A percentile compares a stretch with the other conserved stretches of the same genome.
Conservation (phyloP, 2,329 filamentous ascomycete species). For the Amesomyces nigricolor region DNA sequence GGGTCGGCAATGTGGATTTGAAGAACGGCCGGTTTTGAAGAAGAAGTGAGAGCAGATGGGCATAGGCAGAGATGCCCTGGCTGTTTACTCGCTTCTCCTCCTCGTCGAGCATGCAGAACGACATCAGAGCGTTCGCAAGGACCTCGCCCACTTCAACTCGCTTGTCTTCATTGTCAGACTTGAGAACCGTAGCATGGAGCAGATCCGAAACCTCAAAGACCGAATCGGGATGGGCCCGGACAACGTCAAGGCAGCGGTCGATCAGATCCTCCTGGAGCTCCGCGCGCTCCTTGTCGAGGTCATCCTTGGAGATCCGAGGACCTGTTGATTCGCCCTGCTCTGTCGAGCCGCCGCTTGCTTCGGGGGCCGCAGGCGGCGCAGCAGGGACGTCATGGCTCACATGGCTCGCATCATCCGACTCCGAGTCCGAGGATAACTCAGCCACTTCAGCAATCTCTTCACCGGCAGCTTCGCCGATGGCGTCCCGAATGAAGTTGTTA, state of each 20-base stretch:
- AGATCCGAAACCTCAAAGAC: constrained; percentile 89
- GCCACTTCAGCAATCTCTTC: constrained; percentile 24
- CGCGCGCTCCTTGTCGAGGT: constrained; percentile 69
- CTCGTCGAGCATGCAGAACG: constrained; percentile 55
- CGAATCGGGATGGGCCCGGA: constrained; percentile 79
- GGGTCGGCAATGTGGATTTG: constrained; percentile 62
- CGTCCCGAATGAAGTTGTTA: constrained; percentile 27
- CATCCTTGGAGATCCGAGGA: constrained; percentile 59
- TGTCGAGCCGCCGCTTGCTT: constrained; percentile 22
- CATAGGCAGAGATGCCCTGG: constrained; percentile 72
- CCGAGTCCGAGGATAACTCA: constrained; percentile 24
- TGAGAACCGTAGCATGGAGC: constrained; percentile 64
- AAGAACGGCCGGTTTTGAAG: constrained; percentile 80
- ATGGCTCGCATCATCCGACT: constrained; percentile 27
- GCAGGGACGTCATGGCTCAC: constrained; percentile 24
- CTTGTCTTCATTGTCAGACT: constrained; percentile 50
- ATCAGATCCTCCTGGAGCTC: constrained; percentile 73
- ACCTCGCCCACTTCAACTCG: constrained; percentile 74
- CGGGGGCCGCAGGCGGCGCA: constrained; percentile 9
- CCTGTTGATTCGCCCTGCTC: constrained; percentile 26
- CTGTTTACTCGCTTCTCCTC: constrained; percentile 56
- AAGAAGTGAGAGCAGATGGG: constrained; percentile 82
- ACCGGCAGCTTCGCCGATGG: constrained; percentile 23
- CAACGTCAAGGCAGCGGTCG: constrained; percentile 82
- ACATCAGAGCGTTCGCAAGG: constrained; percentile 76